Evolutionary conservation across 352 stramenopile genomes (phyloP).

Genomic region (Thraustochytrium sp.): DNA sequence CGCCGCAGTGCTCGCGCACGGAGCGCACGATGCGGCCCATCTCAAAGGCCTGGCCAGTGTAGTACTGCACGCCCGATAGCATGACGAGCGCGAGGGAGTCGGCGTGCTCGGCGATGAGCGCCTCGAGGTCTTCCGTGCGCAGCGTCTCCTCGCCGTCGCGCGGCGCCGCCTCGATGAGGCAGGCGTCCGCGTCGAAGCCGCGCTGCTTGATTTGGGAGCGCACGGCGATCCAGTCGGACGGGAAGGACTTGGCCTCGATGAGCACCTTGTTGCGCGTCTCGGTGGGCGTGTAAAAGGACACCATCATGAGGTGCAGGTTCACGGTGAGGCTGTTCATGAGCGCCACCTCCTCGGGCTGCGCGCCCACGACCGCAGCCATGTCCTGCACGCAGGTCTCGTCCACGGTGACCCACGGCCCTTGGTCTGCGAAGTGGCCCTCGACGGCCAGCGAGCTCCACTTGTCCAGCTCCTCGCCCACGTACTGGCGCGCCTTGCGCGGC

Average conservation of each 20-base stretch:
- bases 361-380: constrained; percentile 53
- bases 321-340: constrained; percentile 55
- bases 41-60: constrained; percentile 55
- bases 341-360: constrained; percentile 50
- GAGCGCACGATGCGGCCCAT: constrained; percentile 45
- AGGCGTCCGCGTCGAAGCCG: constrained; percentile 43
- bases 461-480: constrained; percentile 49
- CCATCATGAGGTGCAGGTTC: constrained; percentile 56
- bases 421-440: constrained; percentile 52
- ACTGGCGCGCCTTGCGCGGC: constrained; percentile 26
- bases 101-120: constrained; percentile 42
- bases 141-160: constrained; percentile 39
- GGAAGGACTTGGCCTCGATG: constrained; percentile 54
- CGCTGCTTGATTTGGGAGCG: constrained; percentile 49
- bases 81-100: constrained; percentile 51
- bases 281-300: constrained; percentile 53
- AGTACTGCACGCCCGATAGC: constrained; percentile 54
- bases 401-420: constrained; percentile 46
- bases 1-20: background rate
- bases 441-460: constrained; percentile 52
- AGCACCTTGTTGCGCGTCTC: constrained; percentile 51
- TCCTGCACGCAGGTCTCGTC: constrained; percentile 46
- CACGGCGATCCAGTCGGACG: constrained; percentile 53
- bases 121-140: constrained; percentile 49
- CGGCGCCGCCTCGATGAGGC: constrained; percentile 43